Percentiles rank a stretch among this genome's conserved stretches.
These are phyloP conservation scores for Rubus parviflorus DNA, from an alignment of 306 rosid genomes.

Conservation along the genomic window DNA sequence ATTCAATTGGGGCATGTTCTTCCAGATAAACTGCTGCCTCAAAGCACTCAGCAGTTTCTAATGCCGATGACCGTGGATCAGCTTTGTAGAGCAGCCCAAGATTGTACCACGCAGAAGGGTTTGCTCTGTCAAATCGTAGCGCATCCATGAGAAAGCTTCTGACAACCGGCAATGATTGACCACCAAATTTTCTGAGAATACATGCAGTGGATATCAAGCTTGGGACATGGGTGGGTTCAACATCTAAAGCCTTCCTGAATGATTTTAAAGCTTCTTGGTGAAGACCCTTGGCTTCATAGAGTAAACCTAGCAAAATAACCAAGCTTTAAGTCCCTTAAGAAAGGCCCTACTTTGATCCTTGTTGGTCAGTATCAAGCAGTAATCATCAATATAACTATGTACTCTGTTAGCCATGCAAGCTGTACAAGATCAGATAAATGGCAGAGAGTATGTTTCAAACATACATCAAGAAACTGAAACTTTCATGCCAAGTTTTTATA, in stretches of 20 bases:
- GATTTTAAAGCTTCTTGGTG: constrained; percentile 71
- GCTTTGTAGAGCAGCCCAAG: constrained; percentile 77
- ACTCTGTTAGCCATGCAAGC: not conserved
- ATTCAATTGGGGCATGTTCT: constrained; percentile 78
- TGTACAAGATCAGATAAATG: not conserved
- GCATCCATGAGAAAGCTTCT: constrained; percentile 87
- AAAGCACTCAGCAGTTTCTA: constrained; percentile 78
- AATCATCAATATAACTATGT: not conserved
- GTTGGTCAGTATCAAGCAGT: not conserved
- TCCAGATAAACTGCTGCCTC: constrained; percentile 76
- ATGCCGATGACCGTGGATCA: constrained; percentile 47
- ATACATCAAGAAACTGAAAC: not conserved
- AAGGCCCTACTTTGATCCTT: not conserved
- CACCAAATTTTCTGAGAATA: constrained; percentile 61
- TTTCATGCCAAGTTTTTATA: not conserved
- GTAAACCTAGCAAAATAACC: constrained; percentile 51
- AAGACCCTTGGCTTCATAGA: constrained; percentile 67
- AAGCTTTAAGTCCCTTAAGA: constrained; percentile 3
- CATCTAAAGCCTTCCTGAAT: constrained; percentile 69
- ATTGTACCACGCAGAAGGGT: constrained; percentile 85
- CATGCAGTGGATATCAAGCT: constrained; percentile 87
- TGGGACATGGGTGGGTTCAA: constrained; percentile 66
- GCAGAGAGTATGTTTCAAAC: not conserved
- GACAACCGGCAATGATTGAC: constrained; percentile 64
- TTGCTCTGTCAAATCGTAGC: constrained; percentile 68